Evolutionary conservation across 169 alveolate species (phyloP).

Genomic region (Perkinsus chesapeaki): DNA sequence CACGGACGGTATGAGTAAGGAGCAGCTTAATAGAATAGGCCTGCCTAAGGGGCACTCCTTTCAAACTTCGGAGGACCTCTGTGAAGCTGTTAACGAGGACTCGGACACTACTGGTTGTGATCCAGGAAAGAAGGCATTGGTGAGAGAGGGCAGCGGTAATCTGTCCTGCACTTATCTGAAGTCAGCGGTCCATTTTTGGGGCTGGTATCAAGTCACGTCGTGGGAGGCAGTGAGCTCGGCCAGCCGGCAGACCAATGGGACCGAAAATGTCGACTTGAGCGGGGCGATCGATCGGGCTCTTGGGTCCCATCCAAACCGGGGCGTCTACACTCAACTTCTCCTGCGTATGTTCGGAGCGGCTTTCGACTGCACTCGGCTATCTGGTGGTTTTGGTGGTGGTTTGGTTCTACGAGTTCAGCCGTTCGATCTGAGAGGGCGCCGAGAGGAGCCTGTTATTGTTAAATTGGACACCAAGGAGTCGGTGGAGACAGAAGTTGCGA

Average conservation of each 20-base stretch:
- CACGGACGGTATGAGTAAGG: neutral
- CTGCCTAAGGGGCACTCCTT: neutral
- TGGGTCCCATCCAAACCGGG: neutral
- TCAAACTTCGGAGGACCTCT: neutral
- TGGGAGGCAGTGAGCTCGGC: neutral
- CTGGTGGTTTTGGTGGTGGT: slow-evolving; percentile 9
- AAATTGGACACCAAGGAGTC: slow-evolving; percentile 4
- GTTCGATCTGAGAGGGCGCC: neutral
- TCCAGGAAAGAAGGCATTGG: neutral
- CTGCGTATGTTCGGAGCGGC: slow-evolving; percentile 9
- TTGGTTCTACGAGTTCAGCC: slow-evolving; percentile 15
- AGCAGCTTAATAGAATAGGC: neutral
- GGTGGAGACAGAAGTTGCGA: slow-evolving; percentile 1
- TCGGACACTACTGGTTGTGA: neutral
- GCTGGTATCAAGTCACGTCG: neutral
- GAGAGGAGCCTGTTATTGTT: slow-evolving; percentile 15
- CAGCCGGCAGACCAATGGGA: neutral
- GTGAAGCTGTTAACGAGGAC: neutral
- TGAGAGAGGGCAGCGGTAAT: neutral
- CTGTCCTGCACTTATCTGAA: neutral
- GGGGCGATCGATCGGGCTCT: neutral
- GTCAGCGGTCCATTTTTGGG: neutral
- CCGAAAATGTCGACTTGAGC: neutral
- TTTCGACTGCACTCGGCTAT: slow-evolving; percentile 4
- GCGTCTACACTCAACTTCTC: neutral